Evolutionary conservation across 2,329 filamentous ascomycete species (phyloP).

Genomic region (Coniochaeta pulveracea): DNA sequence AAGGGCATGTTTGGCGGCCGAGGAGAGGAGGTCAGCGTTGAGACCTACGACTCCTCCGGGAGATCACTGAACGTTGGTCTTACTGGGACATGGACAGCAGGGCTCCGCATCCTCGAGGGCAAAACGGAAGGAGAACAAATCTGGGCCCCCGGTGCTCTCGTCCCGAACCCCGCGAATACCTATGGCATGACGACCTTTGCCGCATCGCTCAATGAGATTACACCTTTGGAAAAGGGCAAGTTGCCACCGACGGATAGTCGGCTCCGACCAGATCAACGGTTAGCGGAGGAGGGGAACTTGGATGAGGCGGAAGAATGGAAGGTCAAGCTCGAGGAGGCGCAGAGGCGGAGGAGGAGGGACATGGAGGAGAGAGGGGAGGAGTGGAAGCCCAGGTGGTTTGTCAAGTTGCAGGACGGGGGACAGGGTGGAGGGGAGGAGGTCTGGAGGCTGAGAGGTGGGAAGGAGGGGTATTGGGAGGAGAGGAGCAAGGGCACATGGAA

Average conservation of each 20-base stretch:
- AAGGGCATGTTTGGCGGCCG: constrained; percentile 97
- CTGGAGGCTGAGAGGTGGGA: constrained; percentile 68
- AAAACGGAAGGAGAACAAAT: constrained; percentile 52
- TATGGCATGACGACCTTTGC: constrained; percentile 88
- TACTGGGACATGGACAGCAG: constrained; percentile 73
- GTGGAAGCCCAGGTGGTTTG: constrained; percentile 78
- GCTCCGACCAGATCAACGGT: constrained; percentile 76
- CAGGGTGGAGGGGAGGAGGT: no score
- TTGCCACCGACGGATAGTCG: constrained; percentile 75
- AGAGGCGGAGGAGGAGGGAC: constrained; percentile 61
- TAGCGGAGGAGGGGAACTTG: constrained; percentile 69
- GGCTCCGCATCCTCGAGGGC: constrained; percentile 40
- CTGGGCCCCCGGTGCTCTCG: constrained; percentile 69
- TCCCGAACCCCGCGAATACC: constrained; percentile 65
- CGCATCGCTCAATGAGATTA: constrained; percentile 78
- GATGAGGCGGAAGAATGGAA: constrained; percentile 81
- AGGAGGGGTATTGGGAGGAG: constrained; percentile 91
- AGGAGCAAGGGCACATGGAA: constrained; percentile 57
- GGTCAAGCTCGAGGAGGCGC: constrained; percentile 71
- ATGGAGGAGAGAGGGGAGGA: constrained; percentile 64
- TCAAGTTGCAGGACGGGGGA: constrained; percentile 50
- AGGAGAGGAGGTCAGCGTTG: constrained; percentile 76
- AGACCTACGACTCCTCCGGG: constrained; percentile 58
- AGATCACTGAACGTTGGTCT: constrained; percentile 55
- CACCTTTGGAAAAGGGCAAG: constrained; percentile 60